These are phyloP conservation scores for Diaporthe vexans DNA, from an alignment of 2,329 filamentous ascomycete genomes.

Conservation along the genomic window DNA sequence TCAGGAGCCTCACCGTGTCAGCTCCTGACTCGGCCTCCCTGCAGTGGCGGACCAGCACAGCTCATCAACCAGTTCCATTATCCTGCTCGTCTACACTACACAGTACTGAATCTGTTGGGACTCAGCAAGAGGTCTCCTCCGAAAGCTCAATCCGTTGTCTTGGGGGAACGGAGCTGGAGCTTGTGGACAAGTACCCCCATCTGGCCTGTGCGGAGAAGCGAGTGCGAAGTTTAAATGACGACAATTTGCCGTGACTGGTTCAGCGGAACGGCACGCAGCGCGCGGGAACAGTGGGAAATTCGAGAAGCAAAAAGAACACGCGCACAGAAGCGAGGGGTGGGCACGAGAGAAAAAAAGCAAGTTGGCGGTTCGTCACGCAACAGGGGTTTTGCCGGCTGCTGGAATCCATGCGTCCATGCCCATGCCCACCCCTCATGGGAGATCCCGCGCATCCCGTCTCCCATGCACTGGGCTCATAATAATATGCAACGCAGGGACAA, in stretches of 20 bases:
- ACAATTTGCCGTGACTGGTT: slow-evolving; percentile 31
- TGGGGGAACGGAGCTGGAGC: slow-evolving; percentile 5
- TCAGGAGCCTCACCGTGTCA: slow-evolving; percentile 25
- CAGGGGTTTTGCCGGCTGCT: slow-evolving; percentile 27
- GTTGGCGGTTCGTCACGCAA: slow-evolving; percentile 21
- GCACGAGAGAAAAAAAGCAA: slow-evolving; percentile 20
- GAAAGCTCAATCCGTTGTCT: neutral
- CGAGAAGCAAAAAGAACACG: slow-evolving; percentile 16
- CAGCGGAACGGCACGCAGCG: slow-evolving; percentile 36
- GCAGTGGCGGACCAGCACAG: neutral
- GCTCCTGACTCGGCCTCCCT: slow-evolving; percentile 33
- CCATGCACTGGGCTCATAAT: slow-evolving; percentile 17
- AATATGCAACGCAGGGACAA: slow-evolving; percentile 19
- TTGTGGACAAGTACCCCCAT: neutral
- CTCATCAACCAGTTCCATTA: neutral
- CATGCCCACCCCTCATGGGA: slow-evolving; percentile 20
- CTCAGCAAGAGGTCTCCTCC: neutral
- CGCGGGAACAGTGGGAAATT: slow-evolving; percentile 28
- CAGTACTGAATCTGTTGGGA: slow-evolving; percentile 1
- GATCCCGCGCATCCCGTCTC: slow-evolving; percentile 22
- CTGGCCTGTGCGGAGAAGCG: slow-evolving; percentile 26
- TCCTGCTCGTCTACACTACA: neutral
- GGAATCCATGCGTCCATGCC: slow-evolving; percentile 21
- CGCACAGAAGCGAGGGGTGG: slow-evolving; percentile 13
- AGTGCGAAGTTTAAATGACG: slow-evolving; percentile 33